phyloP scores from a whole-genome alignment of 164 flowering plant genomes.

The Malania oleifera region DNA sequence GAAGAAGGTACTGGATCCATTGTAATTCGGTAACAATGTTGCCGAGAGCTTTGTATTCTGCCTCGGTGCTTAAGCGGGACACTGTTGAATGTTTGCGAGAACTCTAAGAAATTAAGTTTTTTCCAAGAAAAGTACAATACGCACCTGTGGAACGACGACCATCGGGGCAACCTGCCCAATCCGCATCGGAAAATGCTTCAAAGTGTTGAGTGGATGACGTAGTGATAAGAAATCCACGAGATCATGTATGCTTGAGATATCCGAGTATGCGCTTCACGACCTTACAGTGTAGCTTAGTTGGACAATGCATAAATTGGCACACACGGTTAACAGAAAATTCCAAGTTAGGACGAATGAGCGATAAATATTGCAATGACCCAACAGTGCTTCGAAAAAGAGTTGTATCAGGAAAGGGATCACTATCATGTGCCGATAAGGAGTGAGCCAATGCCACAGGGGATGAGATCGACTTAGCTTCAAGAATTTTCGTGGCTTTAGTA shows the following conservation, averaged over 20 bases:
- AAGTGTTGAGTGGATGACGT: neutral
- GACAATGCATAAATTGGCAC: neutral
- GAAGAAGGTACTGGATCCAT: neutral
- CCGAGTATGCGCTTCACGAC: neutral
- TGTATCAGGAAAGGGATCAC: too few species aligned
- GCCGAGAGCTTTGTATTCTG: conserved; percentile 9
- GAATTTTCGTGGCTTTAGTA: too few species aligned
- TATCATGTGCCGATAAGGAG: too few species aligned
- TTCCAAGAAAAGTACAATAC: conserved; percentile 2
- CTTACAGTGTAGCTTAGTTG: neutral
- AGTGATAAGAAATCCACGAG: neutral
- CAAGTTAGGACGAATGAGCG: neutral
- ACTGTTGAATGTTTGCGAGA: conserved; percentile 8
- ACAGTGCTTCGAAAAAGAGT: too few species aligned
- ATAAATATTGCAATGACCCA: conserved; percentile 1
- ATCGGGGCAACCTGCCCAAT: conserved; percentile 6
- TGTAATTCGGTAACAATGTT: too few species aligned
- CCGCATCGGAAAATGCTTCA: conserved; percentile 2
- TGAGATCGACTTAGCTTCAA: too few species aligned
- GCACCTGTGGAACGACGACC: conserved; percentile 8
- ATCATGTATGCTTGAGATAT: neutral
- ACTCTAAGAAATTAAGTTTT: conserved; percentile 7
- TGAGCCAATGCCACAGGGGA: too few species aligned
- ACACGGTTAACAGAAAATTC: neutral
- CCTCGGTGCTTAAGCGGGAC: conserved; percentile 5